Percentiles rank a stretch among this genome's conserved stretches.
Evolutionary conservation across 2,329 filamentous ascomycete species (phyloP).

Genomic region (Drechslera avenae): DNA sequence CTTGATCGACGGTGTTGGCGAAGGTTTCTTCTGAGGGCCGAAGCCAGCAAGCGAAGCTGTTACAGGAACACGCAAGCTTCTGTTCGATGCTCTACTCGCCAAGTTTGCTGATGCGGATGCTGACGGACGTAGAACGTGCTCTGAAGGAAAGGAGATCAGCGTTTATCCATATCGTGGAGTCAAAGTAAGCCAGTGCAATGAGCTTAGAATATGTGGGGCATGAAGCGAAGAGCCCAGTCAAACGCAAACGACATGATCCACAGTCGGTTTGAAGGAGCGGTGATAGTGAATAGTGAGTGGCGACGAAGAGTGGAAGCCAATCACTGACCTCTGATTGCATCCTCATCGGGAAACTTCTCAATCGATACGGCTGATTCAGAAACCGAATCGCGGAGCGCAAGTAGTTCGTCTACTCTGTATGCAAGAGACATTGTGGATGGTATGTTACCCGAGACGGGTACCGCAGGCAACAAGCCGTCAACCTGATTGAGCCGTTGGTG

Average conservation of each 20-base stretch:
- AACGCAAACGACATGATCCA: neutral
- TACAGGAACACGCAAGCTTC: constrained; percentile 29
- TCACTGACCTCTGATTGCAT: constrained; percentile 50
- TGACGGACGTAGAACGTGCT: constrained; percentile 51
- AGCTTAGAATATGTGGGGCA: neutral
- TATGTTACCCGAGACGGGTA: constrained; percentile 12
- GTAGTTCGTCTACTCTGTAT: constrained; percentile 50
- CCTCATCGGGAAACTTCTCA: constrained; percentile 50
- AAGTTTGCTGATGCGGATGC: constrained; percentile 46
- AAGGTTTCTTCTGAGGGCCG: constrained; percentile 46
- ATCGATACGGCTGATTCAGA: constrained; percentile 51
- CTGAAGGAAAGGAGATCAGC: constrained; percentile 27
- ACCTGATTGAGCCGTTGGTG: constrained; percentile 10
- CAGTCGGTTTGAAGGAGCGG: neutral
- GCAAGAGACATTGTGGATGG: constrained; percentile 37
- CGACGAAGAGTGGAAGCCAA: constrained; percentile 12
- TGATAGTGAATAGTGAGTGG: constrained; percentile 21
- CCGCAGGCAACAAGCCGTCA: constrained; percentile 13
- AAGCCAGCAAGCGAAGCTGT: constrained; percentile 21
- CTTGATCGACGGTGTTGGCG: constrained; percentile 58
- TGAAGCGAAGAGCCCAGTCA: neutral
- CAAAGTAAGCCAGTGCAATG: neutral
- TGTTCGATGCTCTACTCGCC: constrained; percentile 31
- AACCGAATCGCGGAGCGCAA: constrained; percentile 49
- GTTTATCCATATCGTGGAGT: neutral